Base-by-base conservation (phyloP, 2,329 filamentous ascomycete species). In the Aureobasidium sp. region DNA sequence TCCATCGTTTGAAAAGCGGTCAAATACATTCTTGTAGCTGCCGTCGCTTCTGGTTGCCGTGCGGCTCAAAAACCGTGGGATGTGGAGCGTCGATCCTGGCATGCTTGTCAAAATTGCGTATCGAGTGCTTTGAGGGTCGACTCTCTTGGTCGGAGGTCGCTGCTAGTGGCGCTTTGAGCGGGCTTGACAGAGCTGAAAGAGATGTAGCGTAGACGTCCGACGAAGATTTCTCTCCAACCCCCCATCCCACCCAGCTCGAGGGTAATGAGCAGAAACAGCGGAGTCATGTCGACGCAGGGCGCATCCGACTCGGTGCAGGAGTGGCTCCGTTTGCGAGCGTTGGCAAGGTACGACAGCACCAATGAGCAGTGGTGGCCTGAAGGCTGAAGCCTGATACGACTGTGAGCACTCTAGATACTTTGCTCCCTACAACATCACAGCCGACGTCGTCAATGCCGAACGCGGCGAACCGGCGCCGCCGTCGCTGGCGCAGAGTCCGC, bases 271-370 rank as follows among this genome's bases (percentile, higher is more conserved):
- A 49, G 8, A 20, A 31, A 34, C 47, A 3, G 29, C 17, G 15
- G 47, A 12, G 36, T 41, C 51, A 53, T 53, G 51, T 20, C 51
- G 51, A 29, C 36, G 4, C 36, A 41, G 36, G 34, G 20, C n/a
- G 36, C 22, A 3, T n/a, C 52, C 11, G 52, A 56, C 12, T 56
- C 52, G 37, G 52, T 56, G 25, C 52, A 56, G 27, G 52, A 56
- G 39, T 56, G 52, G 52, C 52, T 56, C 20, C 52, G 52, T 20
- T 12, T 56, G 37, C 22, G 52, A 56, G 52, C 52, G 17, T 34
- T 56, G 52, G 22, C 52, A 41, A 53, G 51, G 51, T 53, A 34
- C 2, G 47, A 34, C 29, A 29, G 7, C 29, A 29, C 29, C 29
- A 29, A 29, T 8, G 29, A 29, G 29, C 7, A 29, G 29, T 29